Conservation (phyloP, 78 protist genomes). For the Protostelium mycophagum region DNA sequence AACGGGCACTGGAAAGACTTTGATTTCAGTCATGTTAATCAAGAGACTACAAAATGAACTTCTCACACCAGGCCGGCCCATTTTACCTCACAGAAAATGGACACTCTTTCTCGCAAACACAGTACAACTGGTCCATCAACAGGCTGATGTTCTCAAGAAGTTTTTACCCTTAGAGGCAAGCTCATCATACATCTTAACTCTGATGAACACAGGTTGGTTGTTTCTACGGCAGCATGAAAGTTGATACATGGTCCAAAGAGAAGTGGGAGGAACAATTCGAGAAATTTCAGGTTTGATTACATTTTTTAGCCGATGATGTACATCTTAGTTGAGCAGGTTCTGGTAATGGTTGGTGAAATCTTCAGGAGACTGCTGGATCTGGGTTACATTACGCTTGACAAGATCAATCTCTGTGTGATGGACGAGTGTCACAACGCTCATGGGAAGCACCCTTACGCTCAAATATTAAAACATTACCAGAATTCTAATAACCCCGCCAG, state of each 20-base stretch:
- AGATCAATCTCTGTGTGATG: background rate
- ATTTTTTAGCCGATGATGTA: background rate
- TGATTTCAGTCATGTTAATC: background rate
- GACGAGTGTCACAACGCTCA: background rate
- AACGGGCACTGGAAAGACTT: background rate
- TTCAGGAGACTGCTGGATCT: background rate
- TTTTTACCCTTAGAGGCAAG: background rate
- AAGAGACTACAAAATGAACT: background rate
- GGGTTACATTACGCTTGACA: background rate
- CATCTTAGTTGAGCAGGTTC: background rate
- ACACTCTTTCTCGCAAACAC: background rate
- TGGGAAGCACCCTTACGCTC: background rate
- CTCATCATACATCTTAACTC: background rate
- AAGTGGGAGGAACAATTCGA: background rate
- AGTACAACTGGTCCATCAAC: background rate
- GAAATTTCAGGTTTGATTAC: background rate
- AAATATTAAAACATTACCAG: background rate
- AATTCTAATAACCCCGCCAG: background rate
- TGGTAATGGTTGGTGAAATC: background rate
- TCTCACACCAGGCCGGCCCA: background rate
- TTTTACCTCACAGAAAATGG: background rate
- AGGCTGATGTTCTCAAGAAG: background rate
- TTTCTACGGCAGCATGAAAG: background rate
- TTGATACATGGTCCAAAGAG: background rate
- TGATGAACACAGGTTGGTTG: background rate